Evolutionary conservation across 2,329 filamentous ascomycete genomes (phyloP).

Genomic region (Ophiostoma quercus): DNA sequence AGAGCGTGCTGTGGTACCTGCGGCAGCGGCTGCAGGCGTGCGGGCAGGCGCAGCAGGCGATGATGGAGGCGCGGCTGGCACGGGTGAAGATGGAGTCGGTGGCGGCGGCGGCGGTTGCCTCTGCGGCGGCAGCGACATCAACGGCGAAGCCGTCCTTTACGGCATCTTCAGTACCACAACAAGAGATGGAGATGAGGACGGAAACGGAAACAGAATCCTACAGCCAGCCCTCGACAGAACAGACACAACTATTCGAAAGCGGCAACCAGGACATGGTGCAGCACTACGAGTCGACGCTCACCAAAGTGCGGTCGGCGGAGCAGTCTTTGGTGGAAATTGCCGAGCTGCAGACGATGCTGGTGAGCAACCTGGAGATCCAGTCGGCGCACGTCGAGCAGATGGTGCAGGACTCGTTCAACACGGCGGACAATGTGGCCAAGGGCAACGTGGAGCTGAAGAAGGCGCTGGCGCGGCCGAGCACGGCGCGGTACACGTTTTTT

Average conservation of each 20-base stretch:
- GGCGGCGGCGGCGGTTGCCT: slow-evolving; percentile 9
- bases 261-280: slow-evolving; percentile 90
- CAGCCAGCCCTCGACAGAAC: slow-evolving; percentile 54
- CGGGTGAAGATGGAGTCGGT: slow-evolving; percentile 75
- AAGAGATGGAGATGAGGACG: neutral
- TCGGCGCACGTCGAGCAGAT: slow-evolving; percentile 85
- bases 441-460: slow-evolving; percentile 90
- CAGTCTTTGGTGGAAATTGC: slow-evolving; percentile 88
- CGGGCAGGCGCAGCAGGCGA: slow-evolving; percentile 71
- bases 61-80: slow-evolving; percentile 86
- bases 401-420: slow-evolving; percentile 72
- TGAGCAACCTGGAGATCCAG: slow-evolving; percentile 78
- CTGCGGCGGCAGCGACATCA: slow-evolving; percentile 23
- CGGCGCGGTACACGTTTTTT: slow-evolving; percentile 73
- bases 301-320: slow-evolving; percentile 91
- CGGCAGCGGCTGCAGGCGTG: slow-evolving; percentile 69
- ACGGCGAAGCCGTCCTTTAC: neutral
- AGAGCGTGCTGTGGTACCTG: slow-evolving; percentile 79
- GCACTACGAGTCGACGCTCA: slow-evolving; percentile 88
- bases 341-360: slow-evolving; percentile 83
- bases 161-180: neutral
- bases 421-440: slow-evolving; percentile 77
- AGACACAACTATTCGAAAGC: slow-evolving; percentile 87
- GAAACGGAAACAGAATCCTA: slow-evolving; percentile 45
- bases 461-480: slow-evolving; percentile 65